Percentiles rank a stretch among this genome's conserved stretches.
These are phyloP conservation scores for Metschnikowia gruessii DNA, from an alignment of 805 yeast species.

Conservation along the genomic window DNA sequence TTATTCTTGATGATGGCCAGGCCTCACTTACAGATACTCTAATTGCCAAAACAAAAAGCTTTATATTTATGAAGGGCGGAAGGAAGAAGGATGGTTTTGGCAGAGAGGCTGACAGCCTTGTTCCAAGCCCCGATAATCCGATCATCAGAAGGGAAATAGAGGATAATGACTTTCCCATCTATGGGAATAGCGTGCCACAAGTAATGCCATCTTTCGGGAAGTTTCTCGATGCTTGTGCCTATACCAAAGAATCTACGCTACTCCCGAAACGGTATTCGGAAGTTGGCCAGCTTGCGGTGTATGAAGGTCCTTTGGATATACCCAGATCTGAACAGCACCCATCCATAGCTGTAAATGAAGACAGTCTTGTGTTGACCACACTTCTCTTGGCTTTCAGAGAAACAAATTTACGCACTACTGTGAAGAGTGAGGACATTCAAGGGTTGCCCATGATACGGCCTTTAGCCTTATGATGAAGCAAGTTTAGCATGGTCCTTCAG, in stretches of 20 bases:
- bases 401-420: constrained; percentile 23
- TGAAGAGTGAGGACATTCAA: constrained; percentile 4
- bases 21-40: constrained; percentile 36
- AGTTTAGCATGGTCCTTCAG: no score
- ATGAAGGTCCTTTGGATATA: constrained; percentile 21
- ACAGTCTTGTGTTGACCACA: constrained; percentile 32
- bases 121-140: constrained; percentile 27
- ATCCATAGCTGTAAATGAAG: constrained; percentile 29
- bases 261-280: constrained; percentile 38
- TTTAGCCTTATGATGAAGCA: no score
- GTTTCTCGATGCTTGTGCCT: constrained; percentile 29
- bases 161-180: constrained; percentile 8
- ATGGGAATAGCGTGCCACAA: constrained; percentile 24
- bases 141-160: constrained; percentile 20
- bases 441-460: not conserved
- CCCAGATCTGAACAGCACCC: constrained; percentile 20
- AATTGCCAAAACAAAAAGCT: constrained; percentile 18
- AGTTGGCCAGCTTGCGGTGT: constrained; percentile 32
- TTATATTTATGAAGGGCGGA: no score
- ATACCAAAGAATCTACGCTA: constrained; percentile 17
- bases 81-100: not conserved
- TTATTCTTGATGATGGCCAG: constrained; percentile 32
- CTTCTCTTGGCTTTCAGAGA: constrained; percentile 34
- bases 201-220: constrained; percentile 40
- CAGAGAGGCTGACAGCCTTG: constrained; percentile 28